Conservation (phyloP, 202 grass and related monocot genomes). For the Hordeum pubiflorum region DNA sequence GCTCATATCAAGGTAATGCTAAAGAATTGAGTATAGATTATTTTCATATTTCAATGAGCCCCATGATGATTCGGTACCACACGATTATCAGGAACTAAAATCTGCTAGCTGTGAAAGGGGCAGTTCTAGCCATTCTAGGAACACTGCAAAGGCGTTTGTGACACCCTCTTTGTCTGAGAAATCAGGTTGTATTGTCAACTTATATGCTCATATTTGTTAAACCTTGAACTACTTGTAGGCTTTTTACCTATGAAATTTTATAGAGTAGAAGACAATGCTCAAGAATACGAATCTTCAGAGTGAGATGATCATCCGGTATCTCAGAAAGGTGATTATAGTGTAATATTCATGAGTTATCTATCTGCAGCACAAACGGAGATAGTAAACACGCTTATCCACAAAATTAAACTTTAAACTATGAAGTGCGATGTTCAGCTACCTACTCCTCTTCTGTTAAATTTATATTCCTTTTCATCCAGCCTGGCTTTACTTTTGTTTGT, state of each 20-base stretch:
- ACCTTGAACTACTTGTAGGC: neutral
- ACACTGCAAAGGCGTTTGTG: neutral
- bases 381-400: conserved; percentile 4
- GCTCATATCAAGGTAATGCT: neutral
- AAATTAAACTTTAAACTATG: conserved; percentile 22
- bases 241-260: neutral
- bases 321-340: neutral
- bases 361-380: conserved; percentile 14
- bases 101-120: neutral
- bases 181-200: conserved; percentile 9
- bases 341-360: neutral
- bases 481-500: too few species aligned
- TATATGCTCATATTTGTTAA: neutral
- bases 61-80: neutral
- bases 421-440: neutral
- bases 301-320: neutral
- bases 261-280: conserved; percentile 12
- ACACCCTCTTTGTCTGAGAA: neutral
- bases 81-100: neutral
- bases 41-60: neutral
- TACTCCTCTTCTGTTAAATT: conserved; percentile 15
- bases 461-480: neutral
- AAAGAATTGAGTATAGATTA: neutral
- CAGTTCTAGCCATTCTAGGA: neutral
- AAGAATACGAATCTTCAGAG: neutral